Base-by-base conservation (phyloP, 129 eudicot genomes). In the Chrysanthemum lavandulifolium region DNA sequence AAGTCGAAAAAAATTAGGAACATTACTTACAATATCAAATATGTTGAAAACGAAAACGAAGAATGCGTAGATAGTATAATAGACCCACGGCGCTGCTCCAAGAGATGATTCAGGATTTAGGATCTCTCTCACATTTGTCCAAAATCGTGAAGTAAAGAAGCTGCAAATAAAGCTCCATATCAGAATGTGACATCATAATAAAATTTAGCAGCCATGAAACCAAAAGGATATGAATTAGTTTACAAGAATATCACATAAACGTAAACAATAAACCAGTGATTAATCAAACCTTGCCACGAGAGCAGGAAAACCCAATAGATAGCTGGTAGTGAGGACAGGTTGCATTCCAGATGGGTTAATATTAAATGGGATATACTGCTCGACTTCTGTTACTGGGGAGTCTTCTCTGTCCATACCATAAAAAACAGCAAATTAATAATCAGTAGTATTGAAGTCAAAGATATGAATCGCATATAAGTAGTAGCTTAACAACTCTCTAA, bases 291-390 rank as follows among this genome's bases (percentile, higher is more conserved):
- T 86, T 68, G 99, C 93, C 33, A 94, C 82, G 25, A 94, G 88
- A 78, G 89, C 76, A 3, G 99, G 99, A 76, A 94, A 73, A 4
- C 93, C 96, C 85, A 94, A 69, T 67, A 94, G 86, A 81, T 94
- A 94, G 48, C 97, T 84, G 72, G 99, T 88, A 45, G 96, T 86
- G 43, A 94, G 89, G 48, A 94, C 84, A 63, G 99, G 99, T 72
- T 94, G 99, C 97, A 94, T 94, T 76, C 99, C 99, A 2, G 99
- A 79, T 74, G 98, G 98, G 74, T 94, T 94, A 76, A 94, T 94
- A 82, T 94, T 94, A 80, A 94, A 94, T 2, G 99, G 99, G 69
- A 94, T 90, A 71, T 94, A 94, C 21, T 96, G 99, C 82, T 94
- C 99, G 49, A 94, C 99, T 76, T 90, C 99, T 61, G 97, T 81